A percentile compares a stretch with the other conserved stretches of the same genome.
These are phyloP conservation scores for Mycocentrospora acerina DNA, from an alignment of 2,329 filamentous ascomycete genomes.

Conservation along the genomic window DNA sequence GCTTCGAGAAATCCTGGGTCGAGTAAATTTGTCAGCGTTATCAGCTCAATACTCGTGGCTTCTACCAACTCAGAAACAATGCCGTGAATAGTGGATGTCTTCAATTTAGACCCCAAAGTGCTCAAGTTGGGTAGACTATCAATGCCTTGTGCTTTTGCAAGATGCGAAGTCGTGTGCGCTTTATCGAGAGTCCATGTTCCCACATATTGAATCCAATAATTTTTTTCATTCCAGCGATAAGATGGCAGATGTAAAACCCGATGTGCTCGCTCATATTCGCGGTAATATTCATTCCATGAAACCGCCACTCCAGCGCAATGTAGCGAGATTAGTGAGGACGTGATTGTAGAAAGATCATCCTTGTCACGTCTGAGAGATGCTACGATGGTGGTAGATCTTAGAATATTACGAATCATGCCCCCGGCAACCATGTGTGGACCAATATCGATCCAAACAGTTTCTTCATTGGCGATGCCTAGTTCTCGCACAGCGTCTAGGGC, in stretches of 20 bases:
- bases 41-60: no score
- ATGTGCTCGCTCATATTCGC: conserved; percentile 50
- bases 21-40: no score
- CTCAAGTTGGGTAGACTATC: no score
- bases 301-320: not conserved
- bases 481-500: conserved; percentile 43
- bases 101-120: no score
- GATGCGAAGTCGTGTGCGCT: not conserved
- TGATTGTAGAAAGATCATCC: conserved; percentile 23
- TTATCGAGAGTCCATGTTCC: conserved; percentile 29
- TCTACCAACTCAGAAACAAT: no score
- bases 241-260: no score
- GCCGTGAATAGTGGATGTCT: no score
- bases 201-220: conserved; percentile 42
- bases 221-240: conserved; percentile 49
- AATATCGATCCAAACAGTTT: conserved; percentile 48
- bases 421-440: conserved; percentile 53
- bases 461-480: conserved; percentile 30
- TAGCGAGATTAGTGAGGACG: not conserved
- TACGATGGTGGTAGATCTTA: conserved; percentile 7
- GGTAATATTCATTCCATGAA: conserved; percentile 61
- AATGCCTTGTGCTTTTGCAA: no score
- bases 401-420: conserved; percentile 45
- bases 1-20: no score
- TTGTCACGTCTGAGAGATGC: conserved; percentile 5